Percentiles rank a stretch among this genome's conserved stretches.
phyloP scores from a whole-genome alignment of 73 alveolate genomes.

The Tetrahymena thermophila region DNA sequence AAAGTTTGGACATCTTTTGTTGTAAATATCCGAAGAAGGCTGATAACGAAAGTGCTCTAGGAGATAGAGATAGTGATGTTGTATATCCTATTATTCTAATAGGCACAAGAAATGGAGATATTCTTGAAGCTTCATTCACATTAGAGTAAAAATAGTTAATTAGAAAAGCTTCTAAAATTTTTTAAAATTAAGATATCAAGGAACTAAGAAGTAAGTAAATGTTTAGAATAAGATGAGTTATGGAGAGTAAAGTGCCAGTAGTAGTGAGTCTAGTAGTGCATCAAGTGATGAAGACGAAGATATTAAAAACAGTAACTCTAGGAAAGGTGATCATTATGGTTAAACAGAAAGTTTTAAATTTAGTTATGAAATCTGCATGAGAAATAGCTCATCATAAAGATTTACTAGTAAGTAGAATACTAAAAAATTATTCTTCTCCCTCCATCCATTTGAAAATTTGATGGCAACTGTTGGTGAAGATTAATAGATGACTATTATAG shows the following conservation, averaged over 20 bases:
- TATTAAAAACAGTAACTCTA: background rate
- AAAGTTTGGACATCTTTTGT: conserved; percentile 30
- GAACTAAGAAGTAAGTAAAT: background rate
- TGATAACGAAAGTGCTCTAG: conserved; percentile 13
- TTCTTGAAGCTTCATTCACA: conserved; percentile 22
- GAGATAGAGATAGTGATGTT: conserved; percentile 6
- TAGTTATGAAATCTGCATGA: conserved; percentile 19
- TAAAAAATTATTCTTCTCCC: conserved; percentile 57
- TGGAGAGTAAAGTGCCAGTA: conserved; percentile 11
- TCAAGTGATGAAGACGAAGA: conserved; percentile 26
- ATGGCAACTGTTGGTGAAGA: conserved; percentile 87
- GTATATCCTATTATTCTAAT: conserved; percentile 38
- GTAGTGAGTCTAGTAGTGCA: conserved; percentile 11
- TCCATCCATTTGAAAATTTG: conserved; percentile 57
- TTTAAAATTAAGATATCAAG: background rate
- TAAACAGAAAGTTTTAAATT: conserved; percentile 34
- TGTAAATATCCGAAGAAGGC: conserved; percentile 34
- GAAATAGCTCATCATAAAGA: conserved; percentile 21
- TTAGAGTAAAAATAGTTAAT: conserved; percentile 1
- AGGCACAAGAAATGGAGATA: conserved; percentile 47
- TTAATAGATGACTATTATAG: conserved; percentile 83
- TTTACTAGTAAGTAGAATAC: conserved; percentile 18
- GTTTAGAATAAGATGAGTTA: conserved; percentile 2
- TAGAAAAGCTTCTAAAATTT: background rate
- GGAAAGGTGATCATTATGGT: conserved; percentile 19